Evolutionary conservation across 2,329 filamentous ascomycete species (phyloP).

Genomic region (Xylariaceae sp.): DNA sequence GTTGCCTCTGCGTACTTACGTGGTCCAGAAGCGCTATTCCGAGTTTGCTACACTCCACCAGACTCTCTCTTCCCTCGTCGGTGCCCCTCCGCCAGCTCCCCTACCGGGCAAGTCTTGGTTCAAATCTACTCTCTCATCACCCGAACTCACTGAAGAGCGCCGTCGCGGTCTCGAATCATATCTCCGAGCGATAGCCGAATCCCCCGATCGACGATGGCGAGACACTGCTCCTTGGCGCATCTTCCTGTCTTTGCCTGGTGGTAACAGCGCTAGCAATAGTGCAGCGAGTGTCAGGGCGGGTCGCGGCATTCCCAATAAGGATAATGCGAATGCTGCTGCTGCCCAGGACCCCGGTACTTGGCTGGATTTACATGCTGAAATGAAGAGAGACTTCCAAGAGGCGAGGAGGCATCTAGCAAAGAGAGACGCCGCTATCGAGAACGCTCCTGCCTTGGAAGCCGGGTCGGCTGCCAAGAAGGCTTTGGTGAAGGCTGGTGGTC

Average conservation of each 20-base stretch:
- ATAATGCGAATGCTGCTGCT: constrained; percentile 37
- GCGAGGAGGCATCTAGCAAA: constrained; percentile 62
- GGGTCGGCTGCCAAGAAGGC: constrained; percentile 71
- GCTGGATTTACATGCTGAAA: constrained; percentile 70
- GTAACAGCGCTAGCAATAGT: constrained; percentile 44
- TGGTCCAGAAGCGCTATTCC: constrained; percentile 76
- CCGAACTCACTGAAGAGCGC: constrained; percentile 67
- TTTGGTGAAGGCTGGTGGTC: constrained; percentile 62
- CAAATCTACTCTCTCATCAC: constrained; percentile 64
- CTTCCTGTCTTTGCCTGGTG: constrained; percentile 66
- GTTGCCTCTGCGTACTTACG: constrained; percentile 70
- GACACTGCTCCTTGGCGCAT: constrained; percentile 67
- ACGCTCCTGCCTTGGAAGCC: constrained; percentile 52
- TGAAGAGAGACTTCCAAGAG: constrained; percentile 68
- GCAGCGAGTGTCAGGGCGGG: constrained; percentile 44
- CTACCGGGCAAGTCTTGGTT: constrained; percentile 76
- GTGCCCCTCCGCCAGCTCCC: constrained; percentile 59
- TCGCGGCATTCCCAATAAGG: constrained; percentile 27
- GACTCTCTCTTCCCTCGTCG: constrained; percentile 56
- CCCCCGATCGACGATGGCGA: constrained; percentile 72
- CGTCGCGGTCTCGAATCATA: constrained; percentile 66
- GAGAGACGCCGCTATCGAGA: constrained; percentile 57
- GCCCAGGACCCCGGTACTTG: constrained; percentile 64
- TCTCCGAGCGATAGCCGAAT: constrained; percentile 66
- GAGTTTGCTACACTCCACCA: constrained; percentile 69